These are phyloP conservation scores for Pythium monospermum DNA, from an alignment of 352 stramenopile genomes.

Conservation along the genomic window DNA sequence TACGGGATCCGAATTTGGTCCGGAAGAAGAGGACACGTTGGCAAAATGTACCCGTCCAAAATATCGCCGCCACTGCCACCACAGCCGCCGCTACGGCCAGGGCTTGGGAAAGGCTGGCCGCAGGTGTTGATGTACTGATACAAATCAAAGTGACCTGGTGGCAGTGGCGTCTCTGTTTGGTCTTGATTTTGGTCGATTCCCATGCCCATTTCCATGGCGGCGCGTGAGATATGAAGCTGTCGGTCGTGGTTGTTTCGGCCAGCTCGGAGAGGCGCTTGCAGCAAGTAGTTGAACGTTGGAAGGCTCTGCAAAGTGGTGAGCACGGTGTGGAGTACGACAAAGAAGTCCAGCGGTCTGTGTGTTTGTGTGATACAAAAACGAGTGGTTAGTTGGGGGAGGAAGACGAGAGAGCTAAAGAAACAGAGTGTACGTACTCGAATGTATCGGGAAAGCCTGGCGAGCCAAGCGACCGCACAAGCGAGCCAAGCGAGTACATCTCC, in stretches of 20 bases:
- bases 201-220: conserved; percentile 7
- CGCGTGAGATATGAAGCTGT: conserved; percentile 14
- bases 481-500: conserved; percentile 39
- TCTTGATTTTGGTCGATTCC: conserved; percentile 24
- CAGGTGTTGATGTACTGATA: conserved; percentile 27
- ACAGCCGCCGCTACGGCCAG: too few relatives aligned
- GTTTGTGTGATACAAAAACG: not conserved
- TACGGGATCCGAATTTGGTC: conserved; percentile 54
- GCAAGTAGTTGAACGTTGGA: conserved; percentile 12
- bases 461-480: conserved; percentile 39
- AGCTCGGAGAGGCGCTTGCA: not conserved
- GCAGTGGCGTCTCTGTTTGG: too few relatives aligned
- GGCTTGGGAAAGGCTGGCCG: too few relatives aligned
- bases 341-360: conserved; percentile 16
- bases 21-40: conserved; percentile 36
- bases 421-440: conserved; percentile 73
- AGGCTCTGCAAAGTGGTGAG: conserved; percentile 19
- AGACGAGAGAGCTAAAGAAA: too few relatives aligned
- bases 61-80: too few relatives aligned
- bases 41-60: conserved; percentile 31
- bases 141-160: conserved; percentile 42
- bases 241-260: not conserved
- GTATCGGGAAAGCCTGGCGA: conserved; percentile 26
- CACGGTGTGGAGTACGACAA: conserved; percentile 12
- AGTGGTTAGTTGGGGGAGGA: too few relatives aligned